Conservation (phyloP, 805 yeast genomes). For the Saccharomycopsis babjevae region DNA sequence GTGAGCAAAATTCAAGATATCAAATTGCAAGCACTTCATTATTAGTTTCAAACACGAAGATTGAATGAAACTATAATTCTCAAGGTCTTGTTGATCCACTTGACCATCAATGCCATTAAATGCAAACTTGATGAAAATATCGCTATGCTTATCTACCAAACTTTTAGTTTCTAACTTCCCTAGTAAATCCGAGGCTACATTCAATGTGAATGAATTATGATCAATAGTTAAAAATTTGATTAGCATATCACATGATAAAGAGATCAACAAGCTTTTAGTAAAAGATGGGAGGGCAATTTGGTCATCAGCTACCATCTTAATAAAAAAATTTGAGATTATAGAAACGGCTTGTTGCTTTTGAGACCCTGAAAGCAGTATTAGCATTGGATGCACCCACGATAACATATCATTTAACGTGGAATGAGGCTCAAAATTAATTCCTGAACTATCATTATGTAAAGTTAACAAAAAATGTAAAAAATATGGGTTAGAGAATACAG, state of each 20-base stretch:
- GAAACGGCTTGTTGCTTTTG: slow-evolving; percentile 45
- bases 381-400: slow-evolving; percentile 45
- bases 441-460: slow-evolving; percentile 22
- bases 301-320: slow-evolving; percentile 23
- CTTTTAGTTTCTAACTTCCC: slow-evolving; percentile 39
- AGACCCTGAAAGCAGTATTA: slow-evolving; percentile 34
- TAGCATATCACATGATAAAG: slow-evolving; percentile 11
- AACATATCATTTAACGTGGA: slow-evolving; percentile 35
- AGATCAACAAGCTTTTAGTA: slow-evolving; percentile 8
- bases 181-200: slow-evolving; percentile 29
- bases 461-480: slow-evolving; percentile 30
- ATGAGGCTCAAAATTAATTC: slow-evolving; percentile 24
- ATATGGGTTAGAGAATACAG: slow-evolving; percentile 45
- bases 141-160: slow-evolving; percentile 36
- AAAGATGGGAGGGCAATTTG: background rate
- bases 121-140: slow-evolving; percentile 19
- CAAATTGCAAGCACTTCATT: slow-evolving; percentile 35
- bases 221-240: slow-evolving; percentile 17
- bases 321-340: slow-evolving; percentile 38
- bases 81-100: background rate
- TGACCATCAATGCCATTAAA: background rate
- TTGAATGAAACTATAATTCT: slow-evolving; percentile 2
- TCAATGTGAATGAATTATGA: slow-evolving; percentile 20
- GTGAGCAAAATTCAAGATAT: slow-evolving; percentile 34
- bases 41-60: slow-evolving; percentile 22